These are phyloP conservation scores for Puccinellia tenuiflora DNA, from an alignment of 176 grass and related monocot species.

Conservation along the genomic window DNA sequence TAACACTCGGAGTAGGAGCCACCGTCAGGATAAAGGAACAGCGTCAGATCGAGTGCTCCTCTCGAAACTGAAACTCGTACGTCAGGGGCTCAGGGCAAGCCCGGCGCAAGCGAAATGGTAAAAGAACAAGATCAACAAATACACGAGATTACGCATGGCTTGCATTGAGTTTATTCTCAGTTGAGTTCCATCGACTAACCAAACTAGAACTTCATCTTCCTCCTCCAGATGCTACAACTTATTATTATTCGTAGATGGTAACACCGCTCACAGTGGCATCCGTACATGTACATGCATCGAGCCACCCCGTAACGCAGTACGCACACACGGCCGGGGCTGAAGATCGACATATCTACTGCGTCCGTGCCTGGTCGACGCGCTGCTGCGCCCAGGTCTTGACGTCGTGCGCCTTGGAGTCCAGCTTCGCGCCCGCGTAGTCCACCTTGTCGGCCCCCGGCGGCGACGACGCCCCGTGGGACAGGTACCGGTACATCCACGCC, in stretches of 20 bases:
- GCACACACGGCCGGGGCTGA: background rate
- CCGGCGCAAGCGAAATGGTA: too few species aligned
- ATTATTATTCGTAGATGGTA: background rate
- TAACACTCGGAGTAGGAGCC: too few species aligned
- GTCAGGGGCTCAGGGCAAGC: too few species aligned
- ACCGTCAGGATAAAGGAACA: too few species aligned
- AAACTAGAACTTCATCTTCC: background rate
- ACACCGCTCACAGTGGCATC: background rate
- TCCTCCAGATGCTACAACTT: background rate
- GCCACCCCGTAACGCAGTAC: background rate
- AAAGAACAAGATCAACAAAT: too few species aligned
- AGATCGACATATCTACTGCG: background rate
- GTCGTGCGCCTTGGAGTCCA: constrained; percentile 52
- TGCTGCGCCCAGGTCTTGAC: constrained; percentile 60
- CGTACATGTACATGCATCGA: too few species aligned
- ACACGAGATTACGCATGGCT: background rate
- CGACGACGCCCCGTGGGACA: constrained; percentile 31
- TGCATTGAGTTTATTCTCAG: background rate
- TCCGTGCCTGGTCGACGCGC: constrained; percentile 41
- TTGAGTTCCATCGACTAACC: background rate
- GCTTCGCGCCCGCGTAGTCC: constrained; percentile 35
- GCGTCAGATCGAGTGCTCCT: too few species aligned
- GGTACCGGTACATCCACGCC: constrained; percentile 75
- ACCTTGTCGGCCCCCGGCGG: constrained; percentile 39
- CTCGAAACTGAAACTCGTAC: too few species aligned